phyloP scores from a whole-genome alignment of 2,329 filamentous ascomycete genomes.

The Aspergillus ustus region DNA sequence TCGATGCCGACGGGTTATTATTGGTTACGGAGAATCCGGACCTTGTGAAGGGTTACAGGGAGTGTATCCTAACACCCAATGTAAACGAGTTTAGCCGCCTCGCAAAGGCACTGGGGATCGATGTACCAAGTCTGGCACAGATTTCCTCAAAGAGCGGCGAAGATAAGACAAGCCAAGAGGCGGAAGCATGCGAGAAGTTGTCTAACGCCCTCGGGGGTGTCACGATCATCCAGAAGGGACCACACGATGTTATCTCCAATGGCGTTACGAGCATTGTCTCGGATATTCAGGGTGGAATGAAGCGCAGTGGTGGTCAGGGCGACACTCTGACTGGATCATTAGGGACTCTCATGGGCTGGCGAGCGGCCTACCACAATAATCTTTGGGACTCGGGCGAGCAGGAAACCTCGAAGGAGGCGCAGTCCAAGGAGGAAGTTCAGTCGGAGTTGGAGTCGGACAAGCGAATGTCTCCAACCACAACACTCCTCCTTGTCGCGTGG shows the following conservation, averaged over 20 bases:
- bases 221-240: slow-evolving; percentile 88
- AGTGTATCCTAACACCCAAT: slow-evolving; percentile 91
- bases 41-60: slow-evolving; percentile 77
- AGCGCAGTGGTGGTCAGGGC: slow-evolving; percentile 91
- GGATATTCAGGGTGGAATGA: slow-evolving; percentile 79
- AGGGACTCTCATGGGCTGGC: slow-evolving; percentile 86
- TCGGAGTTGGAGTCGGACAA: slow-evolving; percentile 49
- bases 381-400: slow-evolving; percentile 67
- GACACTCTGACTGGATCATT: slow-evolving; percentile 91
- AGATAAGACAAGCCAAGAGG: slow-evolving; percentile 53
- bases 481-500: slow-evolving; percentile 78
- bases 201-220: slow-evolving; percentile 81
- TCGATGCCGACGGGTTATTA: slow-evolving; percentile 88
- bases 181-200: slow-evolving; percentile 69
- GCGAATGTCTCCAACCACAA: slow-evolving; percentile 63
- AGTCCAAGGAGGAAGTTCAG: slow-evolving; percentile 46
- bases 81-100: slow-evolving; percentile 88
- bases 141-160: slow-evolving; percentile 41
- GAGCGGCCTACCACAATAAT: slow-evolving; percentile 80
- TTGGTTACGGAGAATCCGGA: slow-evolving; percentile 76
- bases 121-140: slow-evolving; percentile 51
- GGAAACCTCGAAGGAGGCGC: slow-evolving; percentile 36
- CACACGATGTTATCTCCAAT: slow-evolving; percentile 80
- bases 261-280: slow-evolving; percentile 74
- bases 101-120: slow-evolving; percentile 74